Evolutionary conservation across 2,329 filamentous ascomycete genomes (phyloP), one percentile per base, ranked within the genome.

Genomic region (Pyrenophora tritici-repentis): DNA sequence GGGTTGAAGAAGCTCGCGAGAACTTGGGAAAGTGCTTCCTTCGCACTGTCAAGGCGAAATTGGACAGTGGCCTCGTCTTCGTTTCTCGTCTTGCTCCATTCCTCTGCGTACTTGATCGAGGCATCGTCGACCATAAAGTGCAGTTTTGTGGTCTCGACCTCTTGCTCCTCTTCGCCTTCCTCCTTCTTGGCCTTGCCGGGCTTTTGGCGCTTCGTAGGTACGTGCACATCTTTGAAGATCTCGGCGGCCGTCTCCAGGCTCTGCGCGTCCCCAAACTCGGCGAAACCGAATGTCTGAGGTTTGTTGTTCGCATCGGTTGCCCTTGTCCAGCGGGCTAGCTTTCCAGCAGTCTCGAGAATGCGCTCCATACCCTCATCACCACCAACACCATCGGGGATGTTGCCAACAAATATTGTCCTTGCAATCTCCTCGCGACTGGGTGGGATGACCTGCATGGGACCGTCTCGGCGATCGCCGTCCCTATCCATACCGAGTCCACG

Each of bases 231-330:
- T 70, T 86, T 86, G 63, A 97, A 83, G 49, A 96, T 84, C 72
- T 95, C 91, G 47, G 92, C 86, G 36, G 93, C 94, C 37, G 87
- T 87, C 71, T 88, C 86, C 61, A 99, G 80, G 59, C 91, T 93
- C 73, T 96, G 90, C 18, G 87, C 86, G 72, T 97, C 92, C 57
- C 96, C 93, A 73, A 89, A 99, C 74, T 97, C 89, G 53, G 93
- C 94, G 75, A 99, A 97, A 12, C 93, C 94, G 78, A 97, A 97
- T 57, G 87, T 88, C 74, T 88, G 87, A 48, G 86, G 86, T 75
- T 93, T 94, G 59, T 89, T 85, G 59, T 91, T 86, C n/a, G 88
- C 86, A 71, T 90, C 86, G 14, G 83, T 85, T 29, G 86, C 87
- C 53, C 90, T 81, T 57, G 92, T 91, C 91, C 92, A 99, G 64